phyloP scores from a whole-genome alignment of 2,329 filamentous ascomycete genomes.

The Cordyceps farinosa region DNA sequence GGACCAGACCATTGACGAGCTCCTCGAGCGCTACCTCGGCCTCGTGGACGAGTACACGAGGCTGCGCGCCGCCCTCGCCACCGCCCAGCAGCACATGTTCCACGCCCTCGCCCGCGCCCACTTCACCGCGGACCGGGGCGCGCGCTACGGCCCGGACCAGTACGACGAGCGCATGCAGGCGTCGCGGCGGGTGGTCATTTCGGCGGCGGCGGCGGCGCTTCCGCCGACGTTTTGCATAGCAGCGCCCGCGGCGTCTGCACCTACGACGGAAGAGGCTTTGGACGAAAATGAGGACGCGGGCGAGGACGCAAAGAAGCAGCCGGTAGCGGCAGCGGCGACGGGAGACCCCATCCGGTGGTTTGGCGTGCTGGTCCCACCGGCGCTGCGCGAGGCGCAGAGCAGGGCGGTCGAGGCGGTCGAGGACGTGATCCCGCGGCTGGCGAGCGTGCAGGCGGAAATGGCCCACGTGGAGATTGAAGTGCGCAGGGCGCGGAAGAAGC shows the following conservation, averaged over 20 bases:
- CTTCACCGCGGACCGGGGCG: constrained; percentile 61
- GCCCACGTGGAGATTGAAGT: constrained; percentile 65
- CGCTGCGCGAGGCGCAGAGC: constrained; percentile 56
- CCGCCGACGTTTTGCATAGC: constrained; percentile 23
- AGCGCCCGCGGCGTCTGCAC: neutral
- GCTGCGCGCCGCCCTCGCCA: constrained; percentile 52
- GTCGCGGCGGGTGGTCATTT: constrained; percentile 38
- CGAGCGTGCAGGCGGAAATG: constrained; percentile 58
- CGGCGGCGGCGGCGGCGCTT: neutral
- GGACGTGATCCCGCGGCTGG: constrained; percentile 53
- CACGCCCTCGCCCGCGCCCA: constrained; percentile 69
- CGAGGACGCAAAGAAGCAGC: constrained; percentile 14
- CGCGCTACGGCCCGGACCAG: constrained; percentile 64
- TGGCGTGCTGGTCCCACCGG: constrained; percentile 49
- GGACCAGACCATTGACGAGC: constrained; percentile 51
- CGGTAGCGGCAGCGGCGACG: too few relatives aligned
- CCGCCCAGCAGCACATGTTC: constrained; percentile 53
- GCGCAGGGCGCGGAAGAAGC: constrained; percentile 55
- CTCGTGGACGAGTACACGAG: constrained; percentile 65
- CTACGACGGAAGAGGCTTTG: neutral
- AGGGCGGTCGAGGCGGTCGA: constrained; percentile 56
- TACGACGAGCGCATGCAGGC: constrained; percentile 75
- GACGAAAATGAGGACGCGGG: neutral
- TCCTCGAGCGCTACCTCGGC: constrained; percentile 62
- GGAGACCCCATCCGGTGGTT: constrained; percentile 59